These are phyloP conservation scores for Inosperma sp. DNA, from an alignment of 768 basidiomycete genomes.

Conservation along the genomic window DNA sequence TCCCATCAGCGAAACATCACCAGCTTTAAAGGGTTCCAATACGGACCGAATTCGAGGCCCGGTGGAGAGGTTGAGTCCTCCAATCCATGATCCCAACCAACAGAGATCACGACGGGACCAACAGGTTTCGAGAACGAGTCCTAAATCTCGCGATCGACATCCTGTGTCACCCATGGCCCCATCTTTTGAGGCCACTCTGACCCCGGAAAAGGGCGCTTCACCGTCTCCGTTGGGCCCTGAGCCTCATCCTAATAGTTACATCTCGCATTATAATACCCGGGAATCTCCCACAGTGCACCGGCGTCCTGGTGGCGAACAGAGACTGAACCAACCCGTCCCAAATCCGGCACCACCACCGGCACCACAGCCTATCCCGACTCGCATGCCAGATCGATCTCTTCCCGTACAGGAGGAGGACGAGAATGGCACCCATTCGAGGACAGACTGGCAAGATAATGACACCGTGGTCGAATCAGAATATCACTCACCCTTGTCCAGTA, in stretches of 20 bases:
- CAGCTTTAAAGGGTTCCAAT: conserved; percentile 47
- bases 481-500: conserved; percentile 43
- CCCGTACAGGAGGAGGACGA: conserved; percentile 76
- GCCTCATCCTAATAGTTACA: conserved; percentile 37
- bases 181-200: conserved; percentile 30
- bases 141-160: conserved; percentile 42
- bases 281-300: conserved; percentile 38
- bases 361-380: conserved; percentile 47
- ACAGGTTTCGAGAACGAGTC: conserved; percentile 44
- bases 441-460: conserved; percentile 32
- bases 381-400: conserved; percentile 67
- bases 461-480: conserved; percentile 32
- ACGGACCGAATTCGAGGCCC: conserved; percentile 51
- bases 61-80: conserved; percentile 52
- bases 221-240: conserved; percentile 48
- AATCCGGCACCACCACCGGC: conserved; percentile 57
- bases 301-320: conserved; percentile 26
- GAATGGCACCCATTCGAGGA: conserved; percentile 25
- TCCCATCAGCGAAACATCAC: conserved; percentile 33
- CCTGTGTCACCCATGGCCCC: conserved; percentile 36
- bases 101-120: conserved; percentile 37
- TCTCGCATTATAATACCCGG: conserved; percentile 42
- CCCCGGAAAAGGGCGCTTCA: conserved; percentile 48
- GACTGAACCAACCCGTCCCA: conserved; percentile 32
- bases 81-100: conserved; percentile 42